Evolutionary conservation across 2,329 filamentous ascomycete species (phyloP).

Genomic region (Venturia pyrina): DNA sequence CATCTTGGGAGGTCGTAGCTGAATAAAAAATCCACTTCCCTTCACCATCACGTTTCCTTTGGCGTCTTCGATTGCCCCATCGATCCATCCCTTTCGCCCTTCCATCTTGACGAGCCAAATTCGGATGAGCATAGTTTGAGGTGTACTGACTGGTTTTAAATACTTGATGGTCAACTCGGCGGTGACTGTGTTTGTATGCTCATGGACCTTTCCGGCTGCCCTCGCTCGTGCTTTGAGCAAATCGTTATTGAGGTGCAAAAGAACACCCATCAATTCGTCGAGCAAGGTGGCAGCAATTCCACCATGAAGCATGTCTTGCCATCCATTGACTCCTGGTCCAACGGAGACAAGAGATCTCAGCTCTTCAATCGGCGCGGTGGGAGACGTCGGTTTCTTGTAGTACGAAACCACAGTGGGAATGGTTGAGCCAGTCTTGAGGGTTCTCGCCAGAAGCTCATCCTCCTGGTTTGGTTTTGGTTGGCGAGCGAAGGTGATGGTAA

Average conservation of each 20-base stretch:
- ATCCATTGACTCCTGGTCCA: slow-evolving; percentile 45
- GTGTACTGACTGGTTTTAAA: background rate
- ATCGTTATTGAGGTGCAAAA: slow-evolving; percentile 8
- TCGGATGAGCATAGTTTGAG: background rate
- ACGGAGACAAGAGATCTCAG: slow-evolving; percentile 29
- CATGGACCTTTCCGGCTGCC: background rate
- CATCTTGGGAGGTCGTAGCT: background rate
- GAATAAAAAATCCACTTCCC: background rate
- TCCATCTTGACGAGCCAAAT: slow-evolving; percentile 4
- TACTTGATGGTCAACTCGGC: slow-evolving; percentile 6
- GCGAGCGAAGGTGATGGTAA: slow-evolving; percentile 30
- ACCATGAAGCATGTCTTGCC: slow-evolving; percentile 44
- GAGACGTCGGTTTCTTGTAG: background rate
- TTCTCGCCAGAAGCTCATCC: slow-evolving; percentile 44
- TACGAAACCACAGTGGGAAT: slow-evolving; percentile 36
- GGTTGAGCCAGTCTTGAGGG: slow-evolving; percentile 41
- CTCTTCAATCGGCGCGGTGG: slow-evolving; percentile 5
- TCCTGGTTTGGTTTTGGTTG: slow-evolving; percentile 29
- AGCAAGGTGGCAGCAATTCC: slow-evolving; percentile 48
- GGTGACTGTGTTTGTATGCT: background rate
- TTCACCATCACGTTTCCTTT: background rate
- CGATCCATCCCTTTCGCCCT: slow-evolving; percentile 1
- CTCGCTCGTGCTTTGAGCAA: slow-evolving; percentile 12
- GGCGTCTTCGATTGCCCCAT: slow-evolving; percentile 3
- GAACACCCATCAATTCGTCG: slow-evolving; percentile 46